A percentile compares a stretch with the other conserved stretches of the same genome.
phyloP scores from a whole-genome alignment of 164 flowering plant species.

The Berberis vulgaris region DNA sequence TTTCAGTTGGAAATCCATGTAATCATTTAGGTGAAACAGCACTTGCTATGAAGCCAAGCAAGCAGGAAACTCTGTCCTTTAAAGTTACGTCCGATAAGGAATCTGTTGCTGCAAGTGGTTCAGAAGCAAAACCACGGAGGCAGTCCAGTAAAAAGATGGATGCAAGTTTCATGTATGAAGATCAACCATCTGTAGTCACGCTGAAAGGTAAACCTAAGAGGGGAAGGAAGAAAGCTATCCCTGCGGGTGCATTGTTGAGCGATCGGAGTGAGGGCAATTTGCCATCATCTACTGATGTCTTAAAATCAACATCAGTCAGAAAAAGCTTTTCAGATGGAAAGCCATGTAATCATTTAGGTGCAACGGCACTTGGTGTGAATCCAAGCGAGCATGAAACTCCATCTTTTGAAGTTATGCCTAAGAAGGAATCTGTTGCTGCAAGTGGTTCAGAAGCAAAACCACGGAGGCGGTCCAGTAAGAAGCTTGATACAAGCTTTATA shows the following conservation, averaged over 20 bases:
- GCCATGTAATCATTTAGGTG: slow-evolving; percentile 13
- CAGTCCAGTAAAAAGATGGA: slow-evolving; percentile 13
- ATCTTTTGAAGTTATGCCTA: too few relatives aligned
- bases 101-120: too few relatives aligned
- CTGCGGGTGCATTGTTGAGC: neutral
- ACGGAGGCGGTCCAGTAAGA: slow-evolving; percentile 13
- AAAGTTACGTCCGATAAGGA: too few relatives aligned
- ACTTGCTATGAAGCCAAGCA: neutral
- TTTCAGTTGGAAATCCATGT: slow-evolving; percentile 26
- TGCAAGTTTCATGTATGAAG: neutral
- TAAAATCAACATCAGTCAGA: slow-evolving; percentile 4
- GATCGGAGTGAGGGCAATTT: slow-evolving; percentile 21
- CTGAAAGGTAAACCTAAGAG: too few relatives aligned
- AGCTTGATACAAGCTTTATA: slow-evolving; percentile 8
- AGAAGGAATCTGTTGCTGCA: too few relatives aligned
- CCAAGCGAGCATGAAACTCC: too few relatives aligned
- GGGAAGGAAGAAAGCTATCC: too few relatives aligned
- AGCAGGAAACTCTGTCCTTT: too few relatives aligned
- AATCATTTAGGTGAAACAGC: slow-evolving; percentile 18
- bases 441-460: neutral
- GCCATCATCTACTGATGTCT: slow-evolving; percentile 14
- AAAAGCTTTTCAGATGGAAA: slow-evolving; percentile 33
- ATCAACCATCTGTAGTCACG: too few relatives aligned
- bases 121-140: slow-evolving; percentile 10
- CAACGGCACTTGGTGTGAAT: slow-evolving; percentile 7